phyloP scores from a whole-genome alignment of 2,329 filamentous ascomycete genomes.

The Zalaria sp. region DNA sequence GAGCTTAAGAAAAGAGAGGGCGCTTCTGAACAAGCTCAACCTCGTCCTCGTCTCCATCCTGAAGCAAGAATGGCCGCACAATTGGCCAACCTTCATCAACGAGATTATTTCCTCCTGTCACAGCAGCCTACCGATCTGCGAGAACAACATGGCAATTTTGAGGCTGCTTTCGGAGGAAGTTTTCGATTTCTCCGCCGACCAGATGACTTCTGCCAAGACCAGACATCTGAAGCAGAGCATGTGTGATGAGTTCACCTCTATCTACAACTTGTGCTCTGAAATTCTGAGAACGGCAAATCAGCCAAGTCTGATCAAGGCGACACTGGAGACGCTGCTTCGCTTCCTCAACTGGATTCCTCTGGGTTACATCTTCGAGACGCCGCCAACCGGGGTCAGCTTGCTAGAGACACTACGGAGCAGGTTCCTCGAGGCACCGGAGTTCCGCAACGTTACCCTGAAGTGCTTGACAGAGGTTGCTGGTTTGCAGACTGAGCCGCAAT shows the following conservation, averaged over 20 bases:
- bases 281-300: constrained; percentile 84
- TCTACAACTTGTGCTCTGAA: constrained; percentile 94
- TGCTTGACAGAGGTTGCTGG: constrained; percentile 95
- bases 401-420: constrained; percentile 88
- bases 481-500: constrained; percentile 71
- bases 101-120: constrained; percentile 96
- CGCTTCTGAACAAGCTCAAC: constrained; percentile 94
- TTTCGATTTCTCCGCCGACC: constrained; percentile 95
- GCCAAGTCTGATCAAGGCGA: constrained; percentile 84
- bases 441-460: constrained; percentile 92
- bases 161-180: constrained; percentile 93
- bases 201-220: constrained; percentile 98
- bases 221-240: constrained; percentile 95
- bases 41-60: constrained; percentile 92
- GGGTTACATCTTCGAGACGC: constrained; percentile 97
- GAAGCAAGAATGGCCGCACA: constrained; percentile 99
- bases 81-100: constrained; percentile 99
- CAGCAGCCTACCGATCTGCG: constrained; percentile 90
- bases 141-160: constrained; percentile 99
- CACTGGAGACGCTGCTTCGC: constrained; percentile 82
- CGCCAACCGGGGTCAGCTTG: constrained; percentile 43
- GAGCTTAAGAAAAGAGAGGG: constrained; percentile 67
- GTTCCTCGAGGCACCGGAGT: constrained; percentile 86
- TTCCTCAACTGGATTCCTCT: constrained; percentile 99
- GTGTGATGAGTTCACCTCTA: constrained; percentile 96